Base-by-base conservation (phyloP, 768 basidiomycete species). In the Mycena latifolia region DNA sequence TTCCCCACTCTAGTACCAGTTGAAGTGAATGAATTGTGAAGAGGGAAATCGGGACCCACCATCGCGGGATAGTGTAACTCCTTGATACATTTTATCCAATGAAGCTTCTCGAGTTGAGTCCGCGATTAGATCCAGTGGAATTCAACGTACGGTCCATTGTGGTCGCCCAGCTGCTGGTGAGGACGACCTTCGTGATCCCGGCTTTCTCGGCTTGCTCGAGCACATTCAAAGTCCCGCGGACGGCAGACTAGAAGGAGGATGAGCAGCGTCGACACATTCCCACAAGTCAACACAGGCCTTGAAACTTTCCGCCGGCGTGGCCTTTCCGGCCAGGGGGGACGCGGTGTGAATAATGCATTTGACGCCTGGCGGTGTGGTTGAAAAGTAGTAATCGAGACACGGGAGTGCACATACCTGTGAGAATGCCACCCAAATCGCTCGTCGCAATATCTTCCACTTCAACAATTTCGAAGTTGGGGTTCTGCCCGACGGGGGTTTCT, bases 1-100 rank as follows among this genome's bases (percentile, higher is more conserved):
- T 61, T 31, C 76, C 80, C 82, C 81, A 82, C 28, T 79, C 82
- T 77, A 29, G 45, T 22, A 5, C 5, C 12, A 10, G 24, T 24
- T 6, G 45, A 9, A 5, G 5, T 17, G n/a, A 15, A 5, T 10
- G 7, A n/a, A n/a, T n/a, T n/a, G n/a, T n/a, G n/a, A n/a, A n/a
- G n/a, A n/a, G n/a, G n/a, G n/a, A n/a, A n/a, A n/a, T n/a, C n/a
- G n/a, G n/a, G n/a, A 39, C 54, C 3, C 17, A 55, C 54, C 37
- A 18, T 55, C 20, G 9, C 10, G 39, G 3, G 54, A 41, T 5
- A 57, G 55, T 15, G 17, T 33, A 17, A n/a, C 29, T 5, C 45
- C 55, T 24, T 57, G 43, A 28, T 57, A 57, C 43, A 57, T 47
- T 25, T 57, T 57, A 2, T 45, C 55, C 55, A 33, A 20, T 5